Evolutionary conservation across 768 basidiomycete genomes (phyloP), one percentile per base, ranked within the genome.

Genomic region (Hypholoma fasciculare): DNA sequence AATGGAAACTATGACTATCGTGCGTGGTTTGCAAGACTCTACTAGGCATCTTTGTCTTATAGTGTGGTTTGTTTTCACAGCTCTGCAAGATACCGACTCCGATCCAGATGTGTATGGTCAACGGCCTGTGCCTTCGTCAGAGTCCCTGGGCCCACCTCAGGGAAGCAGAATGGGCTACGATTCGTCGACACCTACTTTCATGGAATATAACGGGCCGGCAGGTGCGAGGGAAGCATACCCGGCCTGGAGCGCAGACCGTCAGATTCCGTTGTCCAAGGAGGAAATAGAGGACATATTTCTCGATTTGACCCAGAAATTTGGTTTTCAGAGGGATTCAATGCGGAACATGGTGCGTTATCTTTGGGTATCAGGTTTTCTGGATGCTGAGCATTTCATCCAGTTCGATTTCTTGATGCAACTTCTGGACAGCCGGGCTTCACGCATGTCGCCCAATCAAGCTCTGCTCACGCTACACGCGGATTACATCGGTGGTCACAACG

Each of bases 221-320:
- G 84, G 84, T 54, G 82, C 76, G 42, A 84, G 87, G 48, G 95
- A 98, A 65, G 86, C 94, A 39, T 98, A 98, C 69, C 92, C 96
- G 0, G 94, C 96, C 1, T 99, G 97, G 97, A 87, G 86, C 9
- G 74, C 86, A 40, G 97, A 98, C 52, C 88, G 92, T 13, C 87
- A 91, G 63, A 97, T 98, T 60, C 96, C 96, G n/a, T 79, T 99
- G 13, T 96, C 94, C 17, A 98, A 98, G 79, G 97, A 99, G 73
- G 97, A 98, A 78, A 98, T 98, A 56, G 96, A 98, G 72, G 97
- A 99, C 70, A 93, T 99, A 50, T 93, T 98, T 70, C 84, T 98
- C 51, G 97, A 98, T 78, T 82, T 99, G 36, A 89, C 94, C 26
- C 95, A 98, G 81, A 99, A 98, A 75, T 99, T 98, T 75, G 97